Base-by-base conservation (phyloP, 176 grass and related monocot species). In the Lolium rigidum region DNA sequence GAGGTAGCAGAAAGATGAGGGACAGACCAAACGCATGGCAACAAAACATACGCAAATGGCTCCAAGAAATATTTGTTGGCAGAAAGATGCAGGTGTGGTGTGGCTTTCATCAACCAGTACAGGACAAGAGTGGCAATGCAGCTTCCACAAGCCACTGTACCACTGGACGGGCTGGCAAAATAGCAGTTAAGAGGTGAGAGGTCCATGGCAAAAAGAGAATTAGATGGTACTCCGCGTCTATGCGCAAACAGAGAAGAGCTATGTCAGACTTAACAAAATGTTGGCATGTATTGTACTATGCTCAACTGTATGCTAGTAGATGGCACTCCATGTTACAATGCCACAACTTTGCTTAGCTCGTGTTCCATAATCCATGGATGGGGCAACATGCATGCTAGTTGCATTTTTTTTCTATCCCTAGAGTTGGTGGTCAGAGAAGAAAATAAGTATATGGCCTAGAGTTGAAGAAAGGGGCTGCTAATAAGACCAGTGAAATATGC, bases 61-160 rank as follows among this genome's bases (percentile, higher is more conserved):
- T 68, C 31, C 67, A 4, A 22, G 39, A 43, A 10, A 20, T 9
- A 70, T 39, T 48, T 73, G 43, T 2, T 74, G n/a, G 70, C 43
- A 6, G 20, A 74, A 74, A 74, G 44, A 74, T 74, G 70, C 70
- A 14, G 25, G 59, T n/a, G 68, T 44, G 68, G 68, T n/a, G 68
- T 44, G 68, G 68, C 18, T 70, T 70, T 70, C 38, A 10, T 44
- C 17, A 38, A 70, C 68, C 3, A 44, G 18, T 38, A 44, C 28
- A 7, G 31, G 15, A 68, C 31, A 39, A 39, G 31, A 18, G 15
- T 7, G 35, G 35, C 28, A 69, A 69, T 1, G 62, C 62, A 65
- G 62, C 62, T 14, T 31, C 15, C 65, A 39, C 65, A 39, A 39
- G 64, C 15, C 31, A 68, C 1, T 65, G 31, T 18, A 21, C 58